Evolutionary conservation across 352 stramenopile genomes (phyloP).

Genomic region (Phytophthora cactorum): DNA sequence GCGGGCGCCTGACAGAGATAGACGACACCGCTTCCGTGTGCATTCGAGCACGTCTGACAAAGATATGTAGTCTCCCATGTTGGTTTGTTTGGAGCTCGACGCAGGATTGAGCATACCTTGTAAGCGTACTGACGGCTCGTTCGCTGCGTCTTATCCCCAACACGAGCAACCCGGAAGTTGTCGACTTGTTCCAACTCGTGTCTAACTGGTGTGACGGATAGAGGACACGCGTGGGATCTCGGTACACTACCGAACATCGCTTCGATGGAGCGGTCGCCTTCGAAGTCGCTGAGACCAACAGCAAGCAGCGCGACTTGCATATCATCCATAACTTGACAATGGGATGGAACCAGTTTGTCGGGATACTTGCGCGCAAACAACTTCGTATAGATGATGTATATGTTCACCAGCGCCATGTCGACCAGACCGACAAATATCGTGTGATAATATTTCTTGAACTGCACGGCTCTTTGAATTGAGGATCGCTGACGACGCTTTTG

Average conservation of each 20-base stretch:
- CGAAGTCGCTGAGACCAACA: constrained; percentile 5
- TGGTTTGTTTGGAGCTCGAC: not conserved
- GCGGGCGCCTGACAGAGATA: constrained; percentile 1
- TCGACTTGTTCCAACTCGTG: constrained; percentile 2
- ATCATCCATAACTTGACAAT: constrained; percentile 7
- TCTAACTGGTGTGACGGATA: not conserved
- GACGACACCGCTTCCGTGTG: not conserved
- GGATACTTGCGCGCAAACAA: not conserved
- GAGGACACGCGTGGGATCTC: not conserved
- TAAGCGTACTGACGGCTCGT: constrained; percentile 8
- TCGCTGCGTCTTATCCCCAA: not conserved
- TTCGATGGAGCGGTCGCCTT: constrained; percentile 5
- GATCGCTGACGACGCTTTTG: constrained; percentile 11
- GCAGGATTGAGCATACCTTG: constrained; percentile 14
- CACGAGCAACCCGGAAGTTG: not conserved
- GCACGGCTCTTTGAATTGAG: constrained; percentile 10
- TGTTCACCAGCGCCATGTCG: constrained; percentile 13
- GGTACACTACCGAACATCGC: not conserved
- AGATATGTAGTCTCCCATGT: constrained; percentile 6
- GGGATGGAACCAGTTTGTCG: not conserved
- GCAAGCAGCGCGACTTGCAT: not conserved
- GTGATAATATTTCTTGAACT: constrained; percentile 17
- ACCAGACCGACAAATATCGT: constrained; percentile 11
- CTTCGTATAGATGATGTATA: constrained; percentile 6
- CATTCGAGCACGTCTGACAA: not conserved